phyloP scores from a whole-genome alignment of 345 rosid genomes.

The Eutrema japonicum region DNA sequence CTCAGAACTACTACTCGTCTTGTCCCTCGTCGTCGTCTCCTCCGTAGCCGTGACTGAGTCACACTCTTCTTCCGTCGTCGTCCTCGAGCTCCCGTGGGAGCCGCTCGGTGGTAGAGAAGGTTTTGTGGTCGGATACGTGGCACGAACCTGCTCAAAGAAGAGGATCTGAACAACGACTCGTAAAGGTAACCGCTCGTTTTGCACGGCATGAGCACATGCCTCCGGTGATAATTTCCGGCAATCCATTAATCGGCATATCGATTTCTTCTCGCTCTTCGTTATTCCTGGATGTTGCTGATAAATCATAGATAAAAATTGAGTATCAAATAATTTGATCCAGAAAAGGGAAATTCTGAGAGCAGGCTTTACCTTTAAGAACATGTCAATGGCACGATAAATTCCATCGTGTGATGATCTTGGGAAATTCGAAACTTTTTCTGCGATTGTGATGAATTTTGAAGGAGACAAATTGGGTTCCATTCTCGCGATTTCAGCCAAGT shows the following conservation, averaged over 20 bases:
- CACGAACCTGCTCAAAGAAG: conserved; percentile 80
- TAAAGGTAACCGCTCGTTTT: conserved; percentile 83
- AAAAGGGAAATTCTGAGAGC: not conserved
- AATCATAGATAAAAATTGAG: not conserved
- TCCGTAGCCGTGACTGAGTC: conserved; percentile 55
- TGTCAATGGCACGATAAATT: conserved; percentile 73
- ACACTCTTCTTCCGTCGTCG: conserved; percentile 93
- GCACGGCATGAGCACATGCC: conserved; percentile 84
- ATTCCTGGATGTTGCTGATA: conserved; percentile 66
- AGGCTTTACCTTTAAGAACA: conserved; percentile 63
- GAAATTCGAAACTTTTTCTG: conserved; percentile 52
- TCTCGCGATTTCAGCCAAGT: conserved; percentile 65
- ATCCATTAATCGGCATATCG: conserved; percentile 69
- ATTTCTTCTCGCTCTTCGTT: conserved; percentile 72
- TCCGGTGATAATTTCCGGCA: conserved; percentile 79
- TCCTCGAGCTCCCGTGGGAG: conserved; percentile 85
- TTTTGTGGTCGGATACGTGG: conserved; percentile 33
- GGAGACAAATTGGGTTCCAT: conserved; percentile 55
- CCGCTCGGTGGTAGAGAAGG: conserved; percentile 56
- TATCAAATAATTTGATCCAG: not conserved
- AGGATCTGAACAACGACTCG: conserved; percentile 87
- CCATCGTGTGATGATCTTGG: conserved; percentile 70
- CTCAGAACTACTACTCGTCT: conserved; percentile 44
- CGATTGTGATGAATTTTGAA: conserved; percentile 50
- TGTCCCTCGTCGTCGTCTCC: conserved; percentile 45